Evolutionary conservation across 2,329 filamentous ascomycete genomes (phyloP).

Genomic region (Hortaea werneckii): DNA sequence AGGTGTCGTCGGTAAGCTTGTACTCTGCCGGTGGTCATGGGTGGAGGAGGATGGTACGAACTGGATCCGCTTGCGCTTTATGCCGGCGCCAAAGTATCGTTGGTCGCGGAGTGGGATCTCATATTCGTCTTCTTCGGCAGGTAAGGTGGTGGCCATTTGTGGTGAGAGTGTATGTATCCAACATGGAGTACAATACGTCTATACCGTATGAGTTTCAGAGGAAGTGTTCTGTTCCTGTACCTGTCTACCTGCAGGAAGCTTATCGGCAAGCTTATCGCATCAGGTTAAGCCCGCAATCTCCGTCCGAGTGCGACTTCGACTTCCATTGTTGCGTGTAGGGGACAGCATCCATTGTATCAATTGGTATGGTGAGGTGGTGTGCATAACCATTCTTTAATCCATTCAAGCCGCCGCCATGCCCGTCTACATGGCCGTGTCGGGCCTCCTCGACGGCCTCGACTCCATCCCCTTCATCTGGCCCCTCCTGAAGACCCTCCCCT

Average conservation of each 20-base stretch:
- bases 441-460: slow-evolving; percentile 44
- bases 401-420: slow-evolving; percentile 39
- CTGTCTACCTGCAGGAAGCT: no score
- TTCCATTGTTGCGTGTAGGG: not conserved
- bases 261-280: no score
- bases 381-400: no score
- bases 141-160: not conserved
- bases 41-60: slow-evolving; percentile 43
- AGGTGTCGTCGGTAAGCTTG: slow-evolving; percentile 9
- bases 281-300: no score
- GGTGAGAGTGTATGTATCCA: not conserved
- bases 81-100: slow-evolving; percentile 51
- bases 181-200: no score
- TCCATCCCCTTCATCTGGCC: slow-evolving; percentile 30
- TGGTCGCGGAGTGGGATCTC: slow-evolving; percentile 49
- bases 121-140: slow-evolving; percentile 44
- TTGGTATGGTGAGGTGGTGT: no score
- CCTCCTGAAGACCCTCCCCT: slow-evolving; percentile 41
- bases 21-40: not conserved
- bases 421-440: slow-evolving; percentile 48
- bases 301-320: not conserved
- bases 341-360: no score
- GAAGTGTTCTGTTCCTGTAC: no score
- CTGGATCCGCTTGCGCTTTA: slow-evolving; percentile 49
- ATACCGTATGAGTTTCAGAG: no score